A percentile compares a stretch with the other conserved stretches of the same genome.
These are phyloP conservation scores for Leccinum subrobustum DNA, from an alignment of 1,284 basidiomycete genomes.

Conservation along the genomic window DNA sequence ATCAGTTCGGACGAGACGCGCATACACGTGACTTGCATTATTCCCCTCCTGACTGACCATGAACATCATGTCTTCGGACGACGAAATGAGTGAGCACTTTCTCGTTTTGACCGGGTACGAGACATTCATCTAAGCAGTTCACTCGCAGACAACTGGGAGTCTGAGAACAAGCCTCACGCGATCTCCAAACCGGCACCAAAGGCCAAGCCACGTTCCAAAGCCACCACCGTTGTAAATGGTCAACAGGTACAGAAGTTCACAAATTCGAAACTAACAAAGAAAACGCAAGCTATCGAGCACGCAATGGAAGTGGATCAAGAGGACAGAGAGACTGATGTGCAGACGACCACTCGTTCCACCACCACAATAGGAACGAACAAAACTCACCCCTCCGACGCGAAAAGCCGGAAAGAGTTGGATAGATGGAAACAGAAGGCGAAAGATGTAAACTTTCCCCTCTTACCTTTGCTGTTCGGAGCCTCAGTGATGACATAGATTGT, in stretches of 20 bases:
- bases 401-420: conserved; percentile 27
- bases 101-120: conserved; percentile 1
- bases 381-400: conserved; percentile 13
- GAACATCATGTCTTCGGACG: conserved; percentile 35
- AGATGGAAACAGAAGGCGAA: conserved; percentile 32
- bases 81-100: conserved; percentile 31
- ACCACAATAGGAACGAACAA: conserved; percentile 13
- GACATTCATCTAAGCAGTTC: conserved; percentile 27
- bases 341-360: conserved; percentile 1
- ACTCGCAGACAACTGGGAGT: conserved; percentile 24
- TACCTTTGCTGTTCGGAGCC: neutral
- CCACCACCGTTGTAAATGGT: conserved; percentile 3
- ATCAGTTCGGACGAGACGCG: neutral
- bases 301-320: conserved; percentile 21
- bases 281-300: conserved; percentile 5
- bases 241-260: conserved; percentile 12
- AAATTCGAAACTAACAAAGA: conserved; percentile 14
- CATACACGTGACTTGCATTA: conserved; percentile 17
- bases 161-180: conserved; percentile 1
- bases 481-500: conserved; percentile 4
- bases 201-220: conserved; percentile 20
- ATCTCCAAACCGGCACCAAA: conserved; percentile 15
- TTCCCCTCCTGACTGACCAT: neutral
- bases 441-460: conserved; percentile 19
- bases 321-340: conserved; percentile 5